Percentiles rank a stretch among this genome's conserved stretches.
These are phyloP conservation scores for Penicillium bialowiezense DNA, from an alignment of 495 filamentous ascomycete species.

Conservation along the genomic window DNA sequence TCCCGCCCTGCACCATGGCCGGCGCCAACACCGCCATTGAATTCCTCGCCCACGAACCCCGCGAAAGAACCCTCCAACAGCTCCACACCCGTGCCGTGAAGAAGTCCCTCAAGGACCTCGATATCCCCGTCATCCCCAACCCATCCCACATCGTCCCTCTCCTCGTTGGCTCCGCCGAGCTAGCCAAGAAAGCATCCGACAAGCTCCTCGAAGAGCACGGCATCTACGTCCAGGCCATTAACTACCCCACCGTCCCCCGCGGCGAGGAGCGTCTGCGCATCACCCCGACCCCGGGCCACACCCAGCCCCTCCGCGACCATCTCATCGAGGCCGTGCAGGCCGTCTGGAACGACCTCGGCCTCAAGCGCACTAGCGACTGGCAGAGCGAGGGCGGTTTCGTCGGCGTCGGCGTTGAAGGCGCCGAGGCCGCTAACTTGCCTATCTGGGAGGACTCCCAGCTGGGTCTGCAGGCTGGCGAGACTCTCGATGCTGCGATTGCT, in stretches of 20 bases:
- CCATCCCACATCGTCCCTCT: slow-evolving; percentile 94
- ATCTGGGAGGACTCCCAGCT: slow-evolving; percentile 91
- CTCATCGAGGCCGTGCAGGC: slow-evolving; percentile 80
- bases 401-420: slow-evolving; percentile 74
- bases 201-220: slow-evolving; percentile 80
- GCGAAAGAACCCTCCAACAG: slow-evolving; percentile 87
- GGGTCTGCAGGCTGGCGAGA: slow-evolving; percentile 53
- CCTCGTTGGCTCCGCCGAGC: slow-evolving; percentile 87
- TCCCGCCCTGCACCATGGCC: slow-evolving; percentile 95
- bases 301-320: slow-evolving; percentile 74
- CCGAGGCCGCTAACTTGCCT: slow-evolving; percentile 54
- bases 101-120: slow-evolving; percentile 64
- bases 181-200: slow-evolving; percentile 89
- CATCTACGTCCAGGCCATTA: slow-evolving; percentile 98
- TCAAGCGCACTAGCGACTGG: slow-evolving; percentile 92
- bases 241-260: slow-evolving; percentile 95
- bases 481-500: slow-evolving; percentile 35
- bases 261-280: slow-evolving; percentile 94
- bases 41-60: slow-evolving; percentile 77
- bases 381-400: slow-evolving; percentile 88
- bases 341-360: slow-evolving; percentile 82
- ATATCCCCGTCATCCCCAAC: slow-evolving; percentile 98
- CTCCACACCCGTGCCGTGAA: slow-evolving; percentile 94
- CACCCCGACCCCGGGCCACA: slow-evolving; percentile 92
- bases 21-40: slow-evolving; percentile 89